Percentiles rank a stretch among this genome's conserved stretches.
Evolutionary conservation across 2,329 filamentous ascomycete species (phyloP).

Genomic region (Achaetomium macrosporum): DNA sequence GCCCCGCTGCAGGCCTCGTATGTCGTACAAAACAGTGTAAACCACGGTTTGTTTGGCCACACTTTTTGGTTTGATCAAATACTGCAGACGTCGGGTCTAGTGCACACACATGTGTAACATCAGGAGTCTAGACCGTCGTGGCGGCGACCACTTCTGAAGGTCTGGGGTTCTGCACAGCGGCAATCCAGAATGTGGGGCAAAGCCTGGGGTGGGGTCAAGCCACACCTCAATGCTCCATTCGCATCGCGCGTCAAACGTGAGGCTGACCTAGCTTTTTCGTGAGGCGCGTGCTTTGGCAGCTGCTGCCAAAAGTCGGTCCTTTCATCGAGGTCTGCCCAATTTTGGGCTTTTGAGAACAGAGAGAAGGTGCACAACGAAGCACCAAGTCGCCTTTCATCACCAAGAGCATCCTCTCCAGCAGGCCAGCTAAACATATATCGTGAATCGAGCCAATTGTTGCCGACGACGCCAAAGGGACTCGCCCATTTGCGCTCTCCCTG

Average conservation of each 20-base stretch:
- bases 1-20: too few relatives aligned
- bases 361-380: background rate
- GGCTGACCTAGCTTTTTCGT: constrained; percentile 17
- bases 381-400: background rate
- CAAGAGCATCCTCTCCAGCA: background rate
- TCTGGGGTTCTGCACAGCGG: background rate
- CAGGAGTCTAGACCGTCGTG: too few relatives aligned
- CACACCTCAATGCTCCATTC: constrained; percentile 1
- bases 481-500: constrained; percentile 8
- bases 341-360: background rate
- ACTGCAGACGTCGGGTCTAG: too few relatives aligned
- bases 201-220: background rate
- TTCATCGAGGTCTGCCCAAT: background rate
- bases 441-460: constrained; percentile 3
- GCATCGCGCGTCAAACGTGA: constrained; percentile 6
- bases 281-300: constrained; percentile 14
- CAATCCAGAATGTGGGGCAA: constrained; percentile 4
- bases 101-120: too few relatives aligned
- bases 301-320: constrained; percentile 13
- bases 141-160: background rate
- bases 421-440: background rate
- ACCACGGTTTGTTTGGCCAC: too few relatives aligned
- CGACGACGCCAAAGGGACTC: background rate
- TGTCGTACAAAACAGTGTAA: too few relatives aligned
- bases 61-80: too few relatives aligned